Percentiles rank a stretch among this genome's conserved stretches.
Evolutionary conservation across 192 early-diverging fungal species (phyloP).

Genomic region (Umbelopsis vinacea): DNA sequence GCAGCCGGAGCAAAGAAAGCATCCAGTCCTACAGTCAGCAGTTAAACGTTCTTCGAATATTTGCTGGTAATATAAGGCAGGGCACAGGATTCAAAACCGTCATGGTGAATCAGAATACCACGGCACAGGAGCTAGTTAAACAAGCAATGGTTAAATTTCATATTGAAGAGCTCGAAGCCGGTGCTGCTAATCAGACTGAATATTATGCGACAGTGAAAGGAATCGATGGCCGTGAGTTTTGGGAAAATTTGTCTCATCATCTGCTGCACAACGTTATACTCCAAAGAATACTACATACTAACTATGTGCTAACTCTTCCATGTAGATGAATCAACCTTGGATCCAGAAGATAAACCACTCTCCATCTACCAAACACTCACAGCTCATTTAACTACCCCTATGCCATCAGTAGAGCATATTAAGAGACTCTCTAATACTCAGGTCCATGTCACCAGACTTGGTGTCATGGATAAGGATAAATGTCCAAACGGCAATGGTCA

Average conservation of each 20-base stretch:
- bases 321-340: slow-evolving; percentile 48
- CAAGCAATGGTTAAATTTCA: slow-evolving; percentile 53
- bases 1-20: slow-evolving; percentile 28
- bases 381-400: slow-evolving; percentile 44
- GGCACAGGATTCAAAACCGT: slow-evolving; percentile 53
- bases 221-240: slow-evolving; percentile 48
- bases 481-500: neutral
- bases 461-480: slow-evolving; percentile 5
- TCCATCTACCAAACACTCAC: slow-evolving; percentile 53
- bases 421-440: slow-evolving; percentile 26
- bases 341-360: slow-evolving; percentile 52
- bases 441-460: neutral
- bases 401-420: slow-evolving; percentile 48
- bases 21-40: slow-evolving; percentile 22
- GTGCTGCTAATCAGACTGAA: slow-evolving; percentile 33
- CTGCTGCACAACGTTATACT: too few relatives aligned
- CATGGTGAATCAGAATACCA: slow-evolving; percentile 41
- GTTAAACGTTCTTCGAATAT: slow-evolving; percentile 48
- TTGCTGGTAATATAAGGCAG: slow-evolving; percentile 56
- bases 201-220: slow-evolving; percentile 55
- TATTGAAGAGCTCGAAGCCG: slow-evolving; percentile 37
- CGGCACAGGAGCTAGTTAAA: slow-evolving; percentile 49
- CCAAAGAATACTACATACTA: too few relatives aligned
- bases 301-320: neutral
- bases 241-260: too few relatives aligned